Conservation (phyloP, 495 filamentous ascomycete genomes). For the Pyrenula aspistea region DNA sequence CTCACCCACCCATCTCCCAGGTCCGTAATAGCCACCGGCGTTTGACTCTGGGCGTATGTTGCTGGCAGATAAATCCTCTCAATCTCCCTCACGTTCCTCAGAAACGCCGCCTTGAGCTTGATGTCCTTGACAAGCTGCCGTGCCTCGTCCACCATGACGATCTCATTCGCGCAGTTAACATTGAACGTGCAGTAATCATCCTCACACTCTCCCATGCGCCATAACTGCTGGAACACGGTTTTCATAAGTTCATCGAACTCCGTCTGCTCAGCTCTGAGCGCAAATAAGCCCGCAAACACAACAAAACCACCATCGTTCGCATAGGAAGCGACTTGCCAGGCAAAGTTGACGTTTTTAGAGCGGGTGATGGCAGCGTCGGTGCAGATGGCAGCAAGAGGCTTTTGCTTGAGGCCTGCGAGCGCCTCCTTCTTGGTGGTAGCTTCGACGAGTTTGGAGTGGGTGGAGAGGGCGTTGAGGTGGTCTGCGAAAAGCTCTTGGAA, state of each 20-base stretch:
- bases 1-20: not conserved
- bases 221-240: not conserved
- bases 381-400: not conserved
- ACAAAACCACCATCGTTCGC: not conserved
- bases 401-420: not conserved
- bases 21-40: not conserved
- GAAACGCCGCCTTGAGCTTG: not conserved
- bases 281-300: not conserved
- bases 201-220: not conserved
- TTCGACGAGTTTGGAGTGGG: not conserved
- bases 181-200: not conserved
- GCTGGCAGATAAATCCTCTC: not conserved
- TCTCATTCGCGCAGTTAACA: not conserved
- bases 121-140: not conserved
- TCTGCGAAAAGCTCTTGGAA: not conserved
- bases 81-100: not conserved
- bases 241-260: not conserved
- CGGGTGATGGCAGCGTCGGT: not conserved
- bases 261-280: not conserved
- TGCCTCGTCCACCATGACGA: not conserved
- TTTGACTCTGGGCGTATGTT: not conserved
- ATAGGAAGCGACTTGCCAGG: not conserved
- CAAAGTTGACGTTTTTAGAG: not conserved
- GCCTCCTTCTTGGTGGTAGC: not conserved
- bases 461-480: not conserved